Conservation (phyloP, 1,284 basidiomycete genomes). For the Cystobasidium slooffiae region DNA sequence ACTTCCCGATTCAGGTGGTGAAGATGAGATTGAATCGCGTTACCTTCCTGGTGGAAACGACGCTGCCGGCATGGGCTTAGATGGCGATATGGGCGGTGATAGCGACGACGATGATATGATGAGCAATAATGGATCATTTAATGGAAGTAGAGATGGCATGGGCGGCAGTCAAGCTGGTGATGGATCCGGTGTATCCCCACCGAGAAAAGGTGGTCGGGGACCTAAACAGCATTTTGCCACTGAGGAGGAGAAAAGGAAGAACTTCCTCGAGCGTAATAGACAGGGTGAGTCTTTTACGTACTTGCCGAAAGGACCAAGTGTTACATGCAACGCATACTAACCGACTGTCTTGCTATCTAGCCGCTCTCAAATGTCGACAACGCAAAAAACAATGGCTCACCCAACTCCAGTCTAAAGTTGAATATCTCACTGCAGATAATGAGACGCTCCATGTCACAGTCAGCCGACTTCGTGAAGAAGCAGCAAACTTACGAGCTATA, state of each 20-base stretch:
- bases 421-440: conserved; percentile 87
- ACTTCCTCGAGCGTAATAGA: conserved; percentile 90
- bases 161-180: conserved; percentile 20
- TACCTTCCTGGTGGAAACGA: background rate
- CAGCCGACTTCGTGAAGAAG: conserved; percentile 62
- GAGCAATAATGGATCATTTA: conserved; percentile 34
- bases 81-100: conserved; percentile 49
- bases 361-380: conserved; percentile 96
- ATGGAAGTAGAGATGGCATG: conserved; percentile 11
- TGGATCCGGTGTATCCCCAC: conserved; percentile 10
- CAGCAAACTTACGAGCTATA: conserved; percentile 63
- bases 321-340: no score
- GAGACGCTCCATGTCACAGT: conserved; percentile 74
- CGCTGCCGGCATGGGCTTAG: background rate
- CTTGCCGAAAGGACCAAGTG: no score
- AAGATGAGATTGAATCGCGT: conserved; percentile 3
- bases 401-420: conserved; percentile 89
- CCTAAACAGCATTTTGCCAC: conserved; percentile 65
- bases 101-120: conserved; percentile 61
- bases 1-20: conserved; percentile 27
- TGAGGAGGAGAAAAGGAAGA: conserved; percentile 91
- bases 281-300: no score
- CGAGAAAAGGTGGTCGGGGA: conserved; percentile 28
- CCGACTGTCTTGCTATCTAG: no score
- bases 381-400: conserved; percentile 97